phyloP scores from a whole-genome alignment of 768 basidiomycete species.

The Termitomyces sp. region DNA sequence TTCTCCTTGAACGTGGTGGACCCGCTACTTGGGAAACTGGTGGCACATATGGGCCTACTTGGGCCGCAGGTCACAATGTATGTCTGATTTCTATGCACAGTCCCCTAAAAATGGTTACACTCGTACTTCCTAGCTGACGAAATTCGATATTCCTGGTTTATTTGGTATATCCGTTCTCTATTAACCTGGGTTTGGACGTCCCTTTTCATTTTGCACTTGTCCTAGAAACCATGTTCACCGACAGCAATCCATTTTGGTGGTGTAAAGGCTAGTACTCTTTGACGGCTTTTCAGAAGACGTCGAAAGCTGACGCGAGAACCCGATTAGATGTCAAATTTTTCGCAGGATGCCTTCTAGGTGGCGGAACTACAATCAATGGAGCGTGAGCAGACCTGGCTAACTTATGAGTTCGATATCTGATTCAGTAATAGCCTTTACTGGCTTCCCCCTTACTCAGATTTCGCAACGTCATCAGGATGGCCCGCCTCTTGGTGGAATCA shows the following conservation, averaged over 20 bases:
- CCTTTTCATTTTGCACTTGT: background rate
- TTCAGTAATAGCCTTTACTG: constrained; percentile 39
- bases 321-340: constrained; percentile 51
- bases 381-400: constrained; percentile 32
- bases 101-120: background rate
- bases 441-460: constrained; percentile 48
- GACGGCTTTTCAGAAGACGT: background rate
- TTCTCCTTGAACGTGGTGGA: constrained; percentile 60
- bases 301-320: background rate
- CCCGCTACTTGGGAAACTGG: constrained; percentile 57
- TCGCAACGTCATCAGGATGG: constrained; percentile 46
- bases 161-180: constrained; percentile 29
- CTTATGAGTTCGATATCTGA: background rate
- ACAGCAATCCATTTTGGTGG: constrained; percentile 55
- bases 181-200: too few relatives aligned
- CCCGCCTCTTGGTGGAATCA: constrained; percentile 52
- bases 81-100: constrained; percentile 4
- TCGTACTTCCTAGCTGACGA: constrained; percentile 41
- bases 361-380: constrained; percentile 61
- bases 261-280: constrained; percentile 44
- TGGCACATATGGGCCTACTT: constrained; percentile 48
- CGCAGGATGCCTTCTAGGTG: constrained; percentile 61
- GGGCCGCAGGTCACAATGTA: constrained; percentile 43
- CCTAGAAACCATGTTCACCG: constrained; percentile 57
- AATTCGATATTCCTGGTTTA: constrained; percentile 60